phyloP scores from a whole-genome alignment of 352 stramenopile species.

The Globisporangium okanoganense region DNA sequence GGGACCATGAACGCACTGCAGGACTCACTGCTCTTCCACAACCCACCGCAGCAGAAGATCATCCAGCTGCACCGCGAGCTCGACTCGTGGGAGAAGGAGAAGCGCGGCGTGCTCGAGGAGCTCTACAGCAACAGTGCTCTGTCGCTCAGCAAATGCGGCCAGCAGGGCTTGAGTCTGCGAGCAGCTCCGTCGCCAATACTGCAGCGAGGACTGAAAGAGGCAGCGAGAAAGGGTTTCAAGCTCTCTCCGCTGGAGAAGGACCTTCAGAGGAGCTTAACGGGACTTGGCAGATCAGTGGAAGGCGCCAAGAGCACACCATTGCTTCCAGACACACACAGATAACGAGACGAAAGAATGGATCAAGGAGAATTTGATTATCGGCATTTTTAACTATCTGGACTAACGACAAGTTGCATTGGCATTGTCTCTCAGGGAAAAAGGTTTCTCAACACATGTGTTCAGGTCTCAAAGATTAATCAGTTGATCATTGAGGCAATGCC shows the following conservation, averaged over 20 bases:
- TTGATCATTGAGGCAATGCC: slow-evolving; percentile 63
- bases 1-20: slow-evolving; percentile 75
- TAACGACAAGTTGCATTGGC: slow-evolving; percentile 3
- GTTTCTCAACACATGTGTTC: slow-evolving; percentile 60
- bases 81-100: slow-evolving; percentile 44
- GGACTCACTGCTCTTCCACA: slow-evolving; percentile 75
- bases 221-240: slow-evolving; percentile 2
- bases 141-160: not conserved
- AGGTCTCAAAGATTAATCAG: slow-evolving; percentile 89
- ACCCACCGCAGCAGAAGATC: slow-evolving; percentile 73
- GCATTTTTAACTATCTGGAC: not conserved
- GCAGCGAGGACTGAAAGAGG: not conserved
- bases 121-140: slow-evolving; percentile 22
- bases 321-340: not conserved
- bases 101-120: slow-evolving; percentile 45
- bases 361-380: not conserved
- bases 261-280: not conserved
- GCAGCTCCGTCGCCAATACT: not conserved
- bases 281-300: not conserved
- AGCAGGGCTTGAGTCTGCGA: not conserved
- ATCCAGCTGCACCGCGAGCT: slow-evolving; percentile 53
- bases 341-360: not conserved
- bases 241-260: slow-evolving; percentile 6
- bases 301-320: not conserved
- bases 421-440: slow-evolving; percentile 65